These are phyloP conservation scores for Ganoderma multipileum DNA, from an alignment of 1,284 basidiomycete species.

Conservation along the genomic window DNA sequence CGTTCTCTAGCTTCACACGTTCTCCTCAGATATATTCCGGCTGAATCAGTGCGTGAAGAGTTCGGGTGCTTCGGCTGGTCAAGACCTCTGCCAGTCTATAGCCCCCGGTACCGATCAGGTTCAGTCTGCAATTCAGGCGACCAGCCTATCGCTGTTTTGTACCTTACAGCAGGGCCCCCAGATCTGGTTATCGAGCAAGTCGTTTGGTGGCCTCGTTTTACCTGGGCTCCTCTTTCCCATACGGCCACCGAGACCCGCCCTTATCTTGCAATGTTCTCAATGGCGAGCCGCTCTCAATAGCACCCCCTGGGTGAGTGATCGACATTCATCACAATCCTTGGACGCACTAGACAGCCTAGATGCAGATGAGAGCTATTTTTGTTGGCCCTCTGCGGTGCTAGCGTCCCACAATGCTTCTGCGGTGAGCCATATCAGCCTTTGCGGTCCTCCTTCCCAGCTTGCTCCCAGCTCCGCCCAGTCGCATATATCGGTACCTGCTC, in stretches of 20 bases:
- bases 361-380: background rate
- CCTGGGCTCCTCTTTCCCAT: background rate
- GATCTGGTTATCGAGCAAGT: background rate
- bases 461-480: background rate
- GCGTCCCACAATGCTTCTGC: background rate
- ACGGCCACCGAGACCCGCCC: background rate
- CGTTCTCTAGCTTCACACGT: background rate
- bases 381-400: background rate
- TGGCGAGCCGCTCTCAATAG: background rate
- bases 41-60: slow-evolving; percentile 4
- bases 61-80: slow-evolving; percentile 5
- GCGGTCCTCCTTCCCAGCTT: too few species aligned
- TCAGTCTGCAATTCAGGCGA: background rate
- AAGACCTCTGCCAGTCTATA: background rate
- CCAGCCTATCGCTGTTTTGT: background rate
- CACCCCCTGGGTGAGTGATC: background rate
- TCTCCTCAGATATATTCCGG: background rate
- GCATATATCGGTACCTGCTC: slow-evolving; percentile 4
- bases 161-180: background rate
- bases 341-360: background rate
- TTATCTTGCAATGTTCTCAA: background rate
- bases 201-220: background rate
- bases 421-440: background rate
- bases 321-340: background rate
- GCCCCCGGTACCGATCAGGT: background rate